A percentile compares a stretch with the other conserved stretches of the same genome.
These are phyloP conservation scores for Nepenthes mirabilis DNA, from an alignment of 148 eudicot genomes.

Conservation along the genomic window DNA sequence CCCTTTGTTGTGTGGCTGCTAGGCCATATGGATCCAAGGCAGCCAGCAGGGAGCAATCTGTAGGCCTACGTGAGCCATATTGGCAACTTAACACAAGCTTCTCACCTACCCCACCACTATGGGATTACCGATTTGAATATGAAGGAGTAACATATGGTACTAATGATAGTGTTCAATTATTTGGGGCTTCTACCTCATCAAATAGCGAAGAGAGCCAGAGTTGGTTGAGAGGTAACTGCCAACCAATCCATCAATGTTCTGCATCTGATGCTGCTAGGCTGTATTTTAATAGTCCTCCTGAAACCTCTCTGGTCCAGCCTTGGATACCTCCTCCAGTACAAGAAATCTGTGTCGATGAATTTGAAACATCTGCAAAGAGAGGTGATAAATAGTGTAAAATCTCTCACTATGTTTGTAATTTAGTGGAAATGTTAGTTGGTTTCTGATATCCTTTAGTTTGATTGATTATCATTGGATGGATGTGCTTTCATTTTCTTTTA, in stretches of 20 bases:
- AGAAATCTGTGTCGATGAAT: slow-evolving; percentile 61
- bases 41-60: slow-evolving; percentile 77
- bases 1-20: slow-evolving; percentile 99
- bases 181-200: slow-evolving; percentile 73
- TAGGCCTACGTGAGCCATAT: slow-evolving; percentile 79
- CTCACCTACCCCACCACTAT: slow-evolving; percentile 81
- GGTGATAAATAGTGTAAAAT: slow-evolving; percentile 18
- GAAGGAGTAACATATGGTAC: slow-evolving; percentile 70
- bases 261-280: slow-evolving; percentile 54
- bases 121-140: slow-evolving; percentile 64
- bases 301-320: slow-evolving; percentile 51
- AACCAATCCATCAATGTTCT: slow-evolving; percentile 43
- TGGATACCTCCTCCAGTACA: slow-evolving; percentile 77
- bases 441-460: not conserved
- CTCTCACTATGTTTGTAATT: not conserved
- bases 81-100: slow-evolving; percentile 91
- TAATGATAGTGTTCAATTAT: slow-evolving; percentile 62
- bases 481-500: too few relatives aligned
- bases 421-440: not conserved
- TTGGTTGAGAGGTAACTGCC: slow-evolving; percentile 65
- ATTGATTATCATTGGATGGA: too few relatives aligned
- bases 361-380: slow-evolving; percentile 43
- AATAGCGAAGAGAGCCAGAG: slow-evolving; percentile 80
- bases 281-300: slow-evolving; percentile 72
- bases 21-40: slow-evolving; percentile 97